Evolutionary conservation across 1,284 basidiomycete genomes (phyloP), one percentile per base, ranked within the genome.

Genomic region (Vanrija sp.): DNA sequence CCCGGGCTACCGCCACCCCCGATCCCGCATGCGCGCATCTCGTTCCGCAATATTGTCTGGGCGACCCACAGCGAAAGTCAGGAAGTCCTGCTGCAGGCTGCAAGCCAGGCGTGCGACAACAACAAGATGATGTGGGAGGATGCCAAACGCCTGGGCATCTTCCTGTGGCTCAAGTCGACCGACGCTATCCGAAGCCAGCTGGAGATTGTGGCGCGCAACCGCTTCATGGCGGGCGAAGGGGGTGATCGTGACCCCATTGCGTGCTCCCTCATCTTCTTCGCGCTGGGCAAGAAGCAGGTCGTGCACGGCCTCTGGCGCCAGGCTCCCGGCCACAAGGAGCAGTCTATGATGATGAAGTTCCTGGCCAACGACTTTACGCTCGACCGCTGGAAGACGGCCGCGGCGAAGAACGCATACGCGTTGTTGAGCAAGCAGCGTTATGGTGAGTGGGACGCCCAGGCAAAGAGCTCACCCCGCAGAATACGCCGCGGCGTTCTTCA

Each of bases 401-500:
- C 96, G 1, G 78, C 89, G 58, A 99, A 98, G 80, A 99, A 99
- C 71, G 96, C 96, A 2, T 98, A 88, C 76, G 91, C 91, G 1
- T 78, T 99, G 39, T 75, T 98, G 57, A 84, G 90, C 70, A 96
- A 94, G 77, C 88, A 87, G 61, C 84, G 93, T n/a, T 96, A 89
- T 68, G 88, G 92, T 93, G 54, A 56, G 85, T 76, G 1, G 28
- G 28, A 6, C 3, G 10, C 7, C 2, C 4, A 9, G 6, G 21
- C 21, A 43, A n/a, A 7, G 8, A 34, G 43, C 49, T 50, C 38
- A 55, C 54, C 15, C 12, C 34, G 10, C 64, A 94, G 93, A 91
- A 69, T 96, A 98, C 71, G 95, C 96, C 14, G 94, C 93, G 0
- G 92, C 93, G 0, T 98, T 99, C 78, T 99, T 98, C 80, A 82